Base-by-base conservation (phyloP, 805 yeast genomes). In the Nakazawaea ambrosiae region DNA sequence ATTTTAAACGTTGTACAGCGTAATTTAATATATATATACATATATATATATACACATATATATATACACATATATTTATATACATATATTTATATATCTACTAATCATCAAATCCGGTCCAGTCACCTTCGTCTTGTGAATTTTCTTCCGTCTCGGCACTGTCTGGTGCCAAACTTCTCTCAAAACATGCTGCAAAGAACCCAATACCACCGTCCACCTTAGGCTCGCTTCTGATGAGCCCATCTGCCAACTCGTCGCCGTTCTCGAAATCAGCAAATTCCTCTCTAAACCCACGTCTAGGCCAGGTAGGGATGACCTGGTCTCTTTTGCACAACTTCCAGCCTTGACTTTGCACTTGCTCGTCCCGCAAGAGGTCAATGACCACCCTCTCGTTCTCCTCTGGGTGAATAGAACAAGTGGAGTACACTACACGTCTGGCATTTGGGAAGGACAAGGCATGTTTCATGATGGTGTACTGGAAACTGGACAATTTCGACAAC, bases 191-290 rank as follows among this genome's bases (percentile, higher is more conserved):
- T 0, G 97, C 97, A 60, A 92, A 92, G 55, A 92, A 92, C 0
- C 99, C 99, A 49, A 92, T 92, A n/a, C 98, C 98, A 22, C 97
- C 98, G 55, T 92, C 98, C 31, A 73, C 81, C 44, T 76, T 80
- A 1, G 97, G 96, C 30, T 78, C 60, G 0, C 89, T 82, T 47
- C 99, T 68, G 0, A 92, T 78, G 60, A 97, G 89, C 0, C 92
- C 90, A 1, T 79, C 87, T 1, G 96, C 95, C 34, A 86, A 53
- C 27, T 60, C 65, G 26, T 67, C 66, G 16, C 79, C 73, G 20
- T 63, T 55, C 9, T 54, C 59, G 43, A 63, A 57, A 17, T 67
- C 66, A 8, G 70, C 68, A 46, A 89, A 88, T 51, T 83, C 95
- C 42, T 73, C 73, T 6, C 58, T 65, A 53, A 75, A 60, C 0